Evolutionary conservation across 2,329 filamentous ascomycete genomes (phyloP).

Genomic region (Arthroderma sp.): DNA sequence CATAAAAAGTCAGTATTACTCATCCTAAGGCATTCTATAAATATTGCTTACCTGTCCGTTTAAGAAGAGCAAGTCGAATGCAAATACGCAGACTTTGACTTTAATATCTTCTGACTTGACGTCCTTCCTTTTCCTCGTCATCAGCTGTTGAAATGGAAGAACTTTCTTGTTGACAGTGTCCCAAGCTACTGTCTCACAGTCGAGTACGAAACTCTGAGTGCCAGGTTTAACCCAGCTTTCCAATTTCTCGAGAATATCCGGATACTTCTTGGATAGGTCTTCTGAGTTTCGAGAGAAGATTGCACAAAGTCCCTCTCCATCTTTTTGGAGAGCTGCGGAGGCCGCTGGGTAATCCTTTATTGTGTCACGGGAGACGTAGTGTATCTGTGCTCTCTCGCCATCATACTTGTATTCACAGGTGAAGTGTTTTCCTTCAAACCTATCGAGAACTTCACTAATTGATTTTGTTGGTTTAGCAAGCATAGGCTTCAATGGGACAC

Average conservation of each 20-base stretch:
- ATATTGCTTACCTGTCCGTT: conserved; percentile 57
- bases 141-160: conserved; percentile 90
- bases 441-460: conserved; percentile 91
- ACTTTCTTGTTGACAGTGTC: conserved; percentile 92
- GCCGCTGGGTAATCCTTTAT: conserved; percentile 55
- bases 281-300: conserved; percentile 98
- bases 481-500: conserved; percentile 95
- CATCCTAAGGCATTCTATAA: no score
- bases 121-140: conserved; percentile 96
- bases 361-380: conserved; percentile 79
- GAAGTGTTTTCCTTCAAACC: conserved; percentile 89
- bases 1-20: conserved; percentile 10
- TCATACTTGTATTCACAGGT: conserved; percentile 99
- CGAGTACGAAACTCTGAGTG: conserved; percentile 92
- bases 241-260: conserved; percentile 82
- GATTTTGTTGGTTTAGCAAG: conserved; percentile 96
- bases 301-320: conserved; percentile 60
- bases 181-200: conserved; percentile 97
- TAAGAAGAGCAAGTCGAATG: conserved; percentile 86
- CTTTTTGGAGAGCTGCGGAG: conserved; percentile 50
- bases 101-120: conserved; percentile 93
- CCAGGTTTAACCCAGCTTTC: conserved; percentile 78
- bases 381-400: conserved; percentile 94
- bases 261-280: conserved; percentile 94
- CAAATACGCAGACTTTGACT: conserved; percentile 93